A percentile compares a stretch with the other conserved stretches of the same genome.
phyloP scores from a whole-genome alignment of 2,329 filamentous ascomycete genomes.

The Colletotrichum sp. region DNA sequence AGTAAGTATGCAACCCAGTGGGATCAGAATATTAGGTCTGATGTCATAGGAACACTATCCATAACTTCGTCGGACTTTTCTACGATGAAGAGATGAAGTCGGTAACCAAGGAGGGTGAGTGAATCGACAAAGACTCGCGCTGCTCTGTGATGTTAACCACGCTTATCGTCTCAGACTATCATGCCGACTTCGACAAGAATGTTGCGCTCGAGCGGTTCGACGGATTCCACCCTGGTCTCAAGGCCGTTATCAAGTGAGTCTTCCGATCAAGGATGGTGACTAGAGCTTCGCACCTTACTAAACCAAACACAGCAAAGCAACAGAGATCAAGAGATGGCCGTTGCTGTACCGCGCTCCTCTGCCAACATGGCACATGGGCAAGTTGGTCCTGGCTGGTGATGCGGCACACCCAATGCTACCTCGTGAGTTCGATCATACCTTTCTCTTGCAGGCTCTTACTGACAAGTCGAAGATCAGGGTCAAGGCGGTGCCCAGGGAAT shows the following conservation, averaged over 20 bases:
- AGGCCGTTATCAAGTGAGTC: conserved; percentile 31
- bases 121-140: accelerated
- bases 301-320: conserved; percentile 31
- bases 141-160: background rate
- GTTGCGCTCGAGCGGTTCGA: conserved; percentile 30
- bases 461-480: conserved; percentile 35
- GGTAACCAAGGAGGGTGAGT: conserved; percentile 11
- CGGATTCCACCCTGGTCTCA: conserved; percentile 30
- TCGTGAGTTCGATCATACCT: conserved; percentile 25
- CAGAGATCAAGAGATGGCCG: conserved; percentile 38
- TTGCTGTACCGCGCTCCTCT: conserved; percentile 37
- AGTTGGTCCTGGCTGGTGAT: conserved; percentile 38
- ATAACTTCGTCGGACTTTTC: conserved; percentile 39
- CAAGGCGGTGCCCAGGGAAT: conserved; percentile 40
- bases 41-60: conserved; percentile 30
- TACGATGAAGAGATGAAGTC: conserved; percentile 25
- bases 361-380: conserved; percentile 34
- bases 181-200: conserved; percentile 26
- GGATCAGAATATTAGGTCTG: background rate
- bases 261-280: background rate
- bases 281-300: background rate
- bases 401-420: conserved; percentile 43
- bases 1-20: conserved; percentile 22
- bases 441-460: background rate
- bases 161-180: background rate